Base-by-base conservation (phyloP, 371 early-diverging fungal species). In the Syncephalastrum contaminatum region DNA sequence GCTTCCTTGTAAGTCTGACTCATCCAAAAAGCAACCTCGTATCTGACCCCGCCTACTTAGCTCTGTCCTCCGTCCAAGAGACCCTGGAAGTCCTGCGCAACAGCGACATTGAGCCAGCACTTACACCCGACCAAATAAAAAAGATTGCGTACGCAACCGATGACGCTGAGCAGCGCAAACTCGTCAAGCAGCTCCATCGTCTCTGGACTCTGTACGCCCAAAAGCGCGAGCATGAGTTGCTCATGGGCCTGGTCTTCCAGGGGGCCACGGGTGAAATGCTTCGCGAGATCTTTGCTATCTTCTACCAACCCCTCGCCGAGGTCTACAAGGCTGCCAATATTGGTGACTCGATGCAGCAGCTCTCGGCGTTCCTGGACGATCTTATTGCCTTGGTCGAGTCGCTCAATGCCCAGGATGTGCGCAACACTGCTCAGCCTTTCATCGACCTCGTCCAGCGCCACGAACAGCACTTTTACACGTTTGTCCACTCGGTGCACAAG, bases 291-390 rank as follows among this genome's bases (percentile, higher is more conserved):
- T 76, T 87, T 48, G 69, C 85, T 8, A 82, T 84, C 42, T 85
- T 87, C 54, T 87, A 87, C 56, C 72, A 82, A 36, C 88, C 88
- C 15, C 55, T 87, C 39, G 83, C 84, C 5, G 69, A 83, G 52
- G 83, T 87, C 1, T 87, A 87, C 63, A 84, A 82, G 64, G 72
- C 82, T 3, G 88, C 88, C 16, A 84, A 85, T 54, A 82, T 87
- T 43, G 75, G 81, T 1, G 85, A 83, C 30, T 82, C 80, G 6
- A 64, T 87, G 27, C 67, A 80, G 40, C 83, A 87, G 42, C 62
- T 84, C 16, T 67, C 79, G 13, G 68, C 59, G 10, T 87, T 87
- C 57, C 63, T 77, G 4, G 82, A 84, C 41, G 86, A 87, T 51
- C 61, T 87, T 46, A 73, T 87, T 52, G 51, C 73, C 52, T 63